Evolutionary conservation across 331 rosid genomes (phyloP), one percentile per base, ranked within the genome.

Genomic region (Saraca asoca): DNA sequence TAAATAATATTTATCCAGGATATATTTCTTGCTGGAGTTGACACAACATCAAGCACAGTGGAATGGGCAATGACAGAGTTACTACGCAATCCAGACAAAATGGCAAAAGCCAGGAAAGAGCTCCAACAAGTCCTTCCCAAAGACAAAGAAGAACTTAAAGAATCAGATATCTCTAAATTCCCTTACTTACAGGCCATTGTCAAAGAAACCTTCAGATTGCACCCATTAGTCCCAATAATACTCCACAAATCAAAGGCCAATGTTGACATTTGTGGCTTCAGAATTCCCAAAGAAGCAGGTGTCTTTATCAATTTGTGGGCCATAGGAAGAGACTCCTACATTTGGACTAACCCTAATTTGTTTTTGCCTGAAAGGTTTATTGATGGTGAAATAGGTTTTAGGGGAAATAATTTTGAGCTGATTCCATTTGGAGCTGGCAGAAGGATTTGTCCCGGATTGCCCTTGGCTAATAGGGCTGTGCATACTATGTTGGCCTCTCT

Each of bases 21-120:
- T 29, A 29, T 71, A 29, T 71, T 71, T 15, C 18, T 14, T 7
- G 75, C 75, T 41, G 75, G 69, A 2, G 11, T 12, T 0, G 62
- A 71, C 18, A 61, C 76, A 51, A 61, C 76, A 51, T 10, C 69
- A 7, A 61, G 14, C 15, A 71, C 62, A 20, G 12, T 61, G 1
- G 69, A 60, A 61, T 71, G 69, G 75, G 56, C 76, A 15, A 71
- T 71, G 69, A 16, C 76, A 29, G 76, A 71, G 12, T 51, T 71
- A 38, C 0, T 71, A 5, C 38, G 4, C 12, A 42, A 6, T 9
- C 63, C 63, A 61, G 0, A 12, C 2, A 62, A 12, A 18, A 2
- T 71, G 31, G 24, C 0, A 2, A 71, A 8, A 13, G 49, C 31
- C 16, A 62, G 43, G 29, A 3, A 41, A 7, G 76, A 71, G 17